phyloP scores from a whole-genome alignment of 2,329 filamentous ascomycete species.

The Stachybotrys chartarum region DNA sequence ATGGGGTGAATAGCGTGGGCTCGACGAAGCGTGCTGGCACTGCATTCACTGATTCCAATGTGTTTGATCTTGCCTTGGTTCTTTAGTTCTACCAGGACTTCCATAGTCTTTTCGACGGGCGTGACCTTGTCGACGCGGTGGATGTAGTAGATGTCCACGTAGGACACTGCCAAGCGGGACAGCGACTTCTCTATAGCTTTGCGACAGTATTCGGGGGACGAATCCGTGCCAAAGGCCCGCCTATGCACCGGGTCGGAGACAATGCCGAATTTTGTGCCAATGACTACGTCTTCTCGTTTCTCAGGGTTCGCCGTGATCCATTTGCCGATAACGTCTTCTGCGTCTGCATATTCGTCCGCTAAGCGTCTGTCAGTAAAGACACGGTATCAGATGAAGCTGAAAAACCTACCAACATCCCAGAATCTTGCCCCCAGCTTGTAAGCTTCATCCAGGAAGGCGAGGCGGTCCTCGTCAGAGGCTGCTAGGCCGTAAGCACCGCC shows the following conservation, averaged over 20 bases:
- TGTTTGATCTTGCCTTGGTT: constrained; percentile 46
- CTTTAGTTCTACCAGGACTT: constrained; percentile 36
- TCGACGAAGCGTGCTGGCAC: constrained; percentile 38
- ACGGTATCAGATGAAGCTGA: not conserved
- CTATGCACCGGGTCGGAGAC: constrained; percentile 10
- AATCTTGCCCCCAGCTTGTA: constrained; percentile 37
- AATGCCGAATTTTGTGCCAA: constrained; percentile 25
- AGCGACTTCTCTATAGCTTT: constrained; percentile 12
- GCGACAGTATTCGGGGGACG: constrained; percentile 13
- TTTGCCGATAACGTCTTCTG: constrained; percentile 34
- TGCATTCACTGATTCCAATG: constrained; percentile 42
- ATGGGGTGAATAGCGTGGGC: constrained; percentile 42
- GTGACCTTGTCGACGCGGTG: constrained; percentile 36
- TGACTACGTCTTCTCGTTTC: constrained; percentile 35
- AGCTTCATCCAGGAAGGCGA: constrained; percentile 38
- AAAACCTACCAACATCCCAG: constrained; percentile 34
- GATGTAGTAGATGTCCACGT: constrained; percentile 46
- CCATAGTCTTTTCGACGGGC: constrained; percentile 38
- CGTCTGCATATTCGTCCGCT: constrained; percentile 33
- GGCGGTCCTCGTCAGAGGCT: constrained; percentile 35
- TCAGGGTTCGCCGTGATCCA: constrained; percentile 37
- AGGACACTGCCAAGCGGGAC: constrained; percentile 30
- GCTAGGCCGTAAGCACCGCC: constrained; percentile 18
- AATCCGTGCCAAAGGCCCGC: constrained; percentile 11
- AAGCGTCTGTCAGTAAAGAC: not conserved